Percentiles rank a stretch among this genome's conserved stretches.
Evolutionary conservation across 306 rosid genomes (phyloP).

Genomic region (Begonia peltatifolia): DNA sequence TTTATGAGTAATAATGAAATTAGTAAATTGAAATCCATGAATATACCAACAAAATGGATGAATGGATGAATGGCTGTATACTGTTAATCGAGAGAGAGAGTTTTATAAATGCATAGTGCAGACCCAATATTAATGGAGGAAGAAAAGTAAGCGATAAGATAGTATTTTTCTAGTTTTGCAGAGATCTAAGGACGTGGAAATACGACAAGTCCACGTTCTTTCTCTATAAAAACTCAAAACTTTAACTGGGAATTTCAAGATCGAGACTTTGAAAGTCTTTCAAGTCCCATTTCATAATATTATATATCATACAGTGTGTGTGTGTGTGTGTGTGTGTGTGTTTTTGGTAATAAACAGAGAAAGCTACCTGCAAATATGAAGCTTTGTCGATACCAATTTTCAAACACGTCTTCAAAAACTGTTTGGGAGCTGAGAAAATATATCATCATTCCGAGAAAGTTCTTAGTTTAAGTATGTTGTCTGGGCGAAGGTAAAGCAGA

Average conservation of each 20-base stretch:
- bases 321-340: no score
- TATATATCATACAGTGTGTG: no score
- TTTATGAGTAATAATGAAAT: not conserved
- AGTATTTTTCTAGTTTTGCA: conserved; percentile 19
- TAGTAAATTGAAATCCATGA: not conserved
- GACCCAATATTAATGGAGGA: not conserved
- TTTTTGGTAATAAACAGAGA: no score
- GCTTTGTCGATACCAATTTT: no score
- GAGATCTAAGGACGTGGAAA: conserved; percentile 61
- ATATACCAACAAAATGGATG: no score
- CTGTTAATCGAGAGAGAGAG: not conserved
- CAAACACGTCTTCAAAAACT: no score
- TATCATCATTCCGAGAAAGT: no score
- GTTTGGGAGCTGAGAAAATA: no score
- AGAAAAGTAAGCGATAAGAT: conserved; percentile 8
- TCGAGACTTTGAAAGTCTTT: not conserved
- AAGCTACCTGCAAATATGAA: no score
- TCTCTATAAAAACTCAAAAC: not conserved
- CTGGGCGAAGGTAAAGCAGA: no score
- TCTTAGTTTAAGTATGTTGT: no score
- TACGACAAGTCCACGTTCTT: conserved; percentile 15
- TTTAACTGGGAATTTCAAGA: conserved; percentile 1
- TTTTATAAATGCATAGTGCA: not conserved
- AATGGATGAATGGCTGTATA: not conserved
- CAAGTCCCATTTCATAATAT: not conserved